Evolutionary conservation across 768 basidiomycete genomes (phyloP).

Genomic region (Macrolepiota dolichaula): DNA sequence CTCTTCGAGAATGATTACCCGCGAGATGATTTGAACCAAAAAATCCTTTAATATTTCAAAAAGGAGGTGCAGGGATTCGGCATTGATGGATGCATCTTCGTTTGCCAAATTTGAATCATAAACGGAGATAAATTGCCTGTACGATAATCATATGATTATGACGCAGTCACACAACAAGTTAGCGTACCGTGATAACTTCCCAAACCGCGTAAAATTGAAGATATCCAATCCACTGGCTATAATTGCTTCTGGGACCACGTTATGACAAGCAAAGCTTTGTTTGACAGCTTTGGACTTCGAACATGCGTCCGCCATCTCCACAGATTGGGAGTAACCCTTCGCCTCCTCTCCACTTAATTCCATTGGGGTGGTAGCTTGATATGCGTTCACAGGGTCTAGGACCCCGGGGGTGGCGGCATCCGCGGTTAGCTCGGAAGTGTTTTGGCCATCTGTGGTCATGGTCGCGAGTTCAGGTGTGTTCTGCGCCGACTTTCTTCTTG

Average conservation of each 20-base stretch:
- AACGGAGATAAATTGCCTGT: conserved; percentile 15
- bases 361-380: not conserved
- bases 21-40: conserved; percentile 45
- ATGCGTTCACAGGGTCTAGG: not conserved
- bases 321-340: conserved; percentile 8
- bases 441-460: not conserved
- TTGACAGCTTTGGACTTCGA: not conserved
- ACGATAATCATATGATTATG: not conserved
- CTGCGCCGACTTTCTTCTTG: not conserved
- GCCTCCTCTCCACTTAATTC: conserved; percentile 8
- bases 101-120: conserved; percentile 11
- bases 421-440: not conserved
- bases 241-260: not conserved
- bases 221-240: not conserved
- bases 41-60: conserved; percentile 46
- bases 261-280: not conserved
- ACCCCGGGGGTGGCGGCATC: not conserved
- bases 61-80: conserved; percentile 18
- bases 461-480: not conserved
- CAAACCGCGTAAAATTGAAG: not conserved
- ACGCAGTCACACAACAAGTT: not conserved
- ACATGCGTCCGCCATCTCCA: not conserved
- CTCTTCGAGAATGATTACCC: conserved; percentile 51
- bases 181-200: conserved; percentile 2
- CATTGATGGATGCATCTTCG: conserved; percentile 11